Percentiles rank a stretch among this genome's conserved stretches.
Evolutionary conservation across 179 eudicot species (phyloP).

Genomic region (Actinidia arguta): DNA sequence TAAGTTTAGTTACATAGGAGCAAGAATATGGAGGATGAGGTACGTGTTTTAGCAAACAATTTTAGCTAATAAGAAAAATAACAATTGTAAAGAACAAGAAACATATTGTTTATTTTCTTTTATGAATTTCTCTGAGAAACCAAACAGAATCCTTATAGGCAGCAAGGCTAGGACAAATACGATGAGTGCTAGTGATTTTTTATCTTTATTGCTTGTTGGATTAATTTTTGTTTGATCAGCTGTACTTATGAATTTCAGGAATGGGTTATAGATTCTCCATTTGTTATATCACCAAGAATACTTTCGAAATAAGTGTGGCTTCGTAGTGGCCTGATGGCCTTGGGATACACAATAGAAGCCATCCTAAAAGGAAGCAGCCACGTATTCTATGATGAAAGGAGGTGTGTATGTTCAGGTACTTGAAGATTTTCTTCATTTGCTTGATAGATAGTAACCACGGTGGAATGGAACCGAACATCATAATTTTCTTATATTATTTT

Average conservation of each 20-base stretch:
- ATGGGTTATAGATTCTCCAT: conserved; percentile 92
- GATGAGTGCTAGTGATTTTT: not conserved
- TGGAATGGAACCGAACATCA: not conserved
- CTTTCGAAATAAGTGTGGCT: conserved; percentile 99
- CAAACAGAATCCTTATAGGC: not conserved
- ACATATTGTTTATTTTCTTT: not conserved
- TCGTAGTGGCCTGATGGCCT: conserved; percentile 97
- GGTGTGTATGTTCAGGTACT: conserved; percentile 92
- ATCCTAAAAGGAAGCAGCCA: conserved; percentile 93
- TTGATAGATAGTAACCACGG: not conserved
- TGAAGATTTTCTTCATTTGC: conserved; percentile 1
- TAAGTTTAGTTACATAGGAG: not conserved
- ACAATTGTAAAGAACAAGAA: not conserved
- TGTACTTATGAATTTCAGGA: conserved; percentile 57
- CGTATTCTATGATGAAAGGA: conserved; percentile 74
- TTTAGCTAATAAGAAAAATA: not conserved
- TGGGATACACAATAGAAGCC: conserved; percentile 95
- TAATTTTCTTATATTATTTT: not conserved
- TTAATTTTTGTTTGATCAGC: not conserved
- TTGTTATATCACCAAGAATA: conserved; percentile 99
- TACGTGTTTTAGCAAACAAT: no score
- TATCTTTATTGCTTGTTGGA: not conserved
- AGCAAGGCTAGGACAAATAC: not conserved
- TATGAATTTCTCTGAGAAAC: not conserved
- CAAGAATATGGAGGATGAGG: conserved; percentile 10